Base-by-base conservation (phyloP, 2,329 filamentous ascomycete species). In the Cercospora sesami region DNA sequence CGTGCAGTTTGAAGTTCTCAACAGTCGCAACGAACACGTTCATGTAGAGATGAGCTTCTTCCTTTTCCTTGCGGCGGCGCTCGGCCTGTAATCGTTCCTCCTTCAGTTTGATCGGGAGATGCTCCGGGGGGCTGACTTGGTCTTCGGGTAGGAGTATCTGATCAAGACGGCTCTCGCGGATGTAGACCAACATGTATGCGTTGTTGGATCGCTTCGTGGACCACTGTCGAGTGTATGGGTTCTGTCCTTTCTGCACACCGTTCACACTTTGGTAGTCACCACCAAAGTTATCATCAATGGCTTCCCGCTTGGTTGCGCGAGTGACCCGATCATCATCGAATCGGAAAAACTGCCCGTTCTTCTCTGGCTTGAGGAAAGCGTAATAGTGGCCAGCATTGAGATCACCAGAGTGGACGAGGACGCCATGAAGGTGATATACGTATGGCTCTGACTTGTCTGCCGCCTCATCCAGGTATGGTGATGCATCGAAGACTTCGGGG, bases 161-260 rank as follows among this genome's bases (percentile, higher is more conserved):
- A 76, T 97, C 91, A n/a, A 96, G 81, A 66, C 90, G 88, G 62
- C 90, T 91, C 78, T 97, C 92, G 57, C 95, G 90, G 72, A 99
- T 93, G 77, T 99, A 99, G 1, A 99, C 96, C 84, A 99, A 82
- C 95, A 99, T 99, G 84, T 99, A 99, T 5, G 95, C 96, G 79
- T 94, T 99, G 86, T 90, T 90, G 2, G 87, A 90, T 58, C 88
- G 83, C 75, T 90, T 90, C 3, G 86, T 85, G 2, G 88, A 89
- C 78, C 87, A 84, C 21, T 86, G 86, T 45, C 87, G 81, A 9
- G 87, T 88, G 74, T 89, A 90, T 1, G 87, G 88, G 73, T 90
- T 90, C 65, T 88, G 83, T 66, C 87, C 84, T 60, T 84, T 85
- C 36, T 82, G 81, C 7, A 87, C 87, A 69, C 85, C 81, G 63